phyloP scores from a whole-genome alignment of 1,284 basidiomycete genomes.

The Rhodotorula sp. region DNA sequence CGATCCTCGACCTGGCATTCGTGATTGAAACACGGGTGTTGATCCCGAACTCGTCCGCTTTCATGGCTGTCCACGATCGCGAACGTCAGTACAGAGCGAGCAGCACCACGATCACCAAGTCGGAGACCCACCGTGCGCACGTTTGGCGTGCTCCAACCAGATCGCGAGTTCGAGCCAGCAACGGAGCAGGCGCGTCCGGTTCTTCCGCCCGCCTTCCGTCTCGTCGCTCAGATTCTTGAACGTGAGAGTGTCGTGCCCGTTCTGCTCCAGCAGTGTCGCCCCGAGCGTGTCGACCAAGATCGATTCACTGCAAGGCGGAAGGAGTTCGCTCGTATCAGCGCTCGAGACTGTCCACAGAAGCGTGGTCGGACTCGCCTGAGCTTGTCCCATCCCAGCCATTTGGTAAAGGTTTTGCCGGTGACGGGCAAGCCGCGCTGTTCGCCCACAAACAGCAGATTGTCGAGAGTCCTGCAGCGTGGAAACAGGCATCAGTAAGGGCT shows the following conservation, averaged over 20 bases:
- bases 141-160: conserved; percentile 21
- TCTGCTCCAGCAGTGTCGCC: neutral
- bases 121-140: neutral
- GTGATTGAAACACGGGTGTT: conserved; percentile 6
- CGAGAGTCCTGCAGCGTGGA: conserved; percentile 15
- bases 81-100: neutral
- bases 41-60: too few relatives aligned
- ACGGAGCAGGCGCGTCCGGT: conserved; percentile 21
- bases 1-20: conserved; percentile 2
- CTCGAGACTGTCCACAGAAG: too few relatives aligned
- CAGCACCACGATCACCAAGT: too few relatives aligned
- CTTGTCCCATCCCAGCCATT: conserved; percentile 16
- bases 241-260: neutral
- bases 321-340: neutral
- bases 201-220: neutral
- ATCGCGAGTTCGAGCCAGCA: conserved; percentile 35
- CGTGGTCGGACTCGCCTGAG: conserved; percentile 5
- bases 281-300: conserved; percentile 32
- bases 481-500: neutral
- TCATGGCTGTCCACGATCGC: neutral
- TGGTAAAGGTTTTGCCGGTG: conserved; percentile 14
- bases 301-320: conserved; percentile 5
- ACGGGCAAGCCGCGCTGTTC: conserved; percentile 16
- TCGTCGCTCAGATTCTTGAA: conserved; percentile 13
- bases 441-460: conserved; percentile 35